Conservation (phyloP, 768 basidiomycete genomes). For the Boletus rex-veris region DNA sequence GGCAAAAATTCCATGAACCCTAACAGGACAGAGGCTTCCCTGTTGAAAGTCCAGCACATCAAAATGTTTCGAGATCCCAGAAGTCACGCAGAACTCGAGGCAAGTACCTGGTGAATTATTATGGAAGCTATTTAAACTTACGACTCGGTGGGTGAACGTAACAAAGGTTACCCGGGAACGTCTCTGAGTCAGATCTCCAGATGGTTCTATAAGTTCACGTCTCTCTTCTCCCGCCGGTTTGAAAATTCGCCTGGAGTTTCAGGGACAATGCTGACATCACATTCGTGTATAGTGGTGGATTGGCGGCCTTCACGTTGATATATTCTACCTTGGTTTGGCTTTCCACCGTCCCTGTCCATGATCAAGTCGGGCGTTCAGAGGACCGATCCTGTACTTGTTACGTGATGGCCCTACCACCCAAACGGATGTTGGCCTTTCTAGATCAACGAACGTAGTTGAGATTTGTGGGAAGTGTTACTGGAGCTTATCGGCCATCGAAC, state of each 20-base stretch:
- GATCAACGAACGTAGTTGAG: constrained; percentile 9
- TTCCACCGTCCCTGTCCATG: constrained; percentile 11
- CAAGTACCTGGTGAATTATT: constrained; percentile 17
- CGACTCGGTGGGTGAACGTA: constrained; percentile 11
- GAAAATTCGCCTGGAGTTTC: constrained; percentile 13
- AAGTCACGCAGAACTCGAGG: constrained; percentile 15
- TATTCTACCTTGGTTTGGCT: constrained; percentile 25
- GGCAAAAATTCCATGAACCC: background rate
- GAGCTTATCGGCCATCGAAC: constrained; percentile 21
- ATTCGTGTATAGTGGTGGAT: constrained; percentile 17
- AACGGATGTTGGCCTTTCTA: constrained; percentile 12
- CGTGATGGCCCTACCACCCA: constrained; percentile 16
- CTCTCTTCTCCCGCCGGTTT: constrained; percentile 28
- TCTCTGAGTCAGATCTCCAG: constrained; percentile 20
- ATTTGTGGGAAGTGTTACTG: constrained; percentile 18
- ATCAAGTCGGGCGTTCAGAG: constrained; percentile 8
- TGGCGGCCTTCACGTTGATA: constrained; percentile 18
- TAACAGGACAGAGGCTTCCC: background rate
- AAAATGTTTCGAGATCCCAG: constrained; percentile 10
- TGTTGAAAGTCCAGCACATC: constrained; percentile 1
- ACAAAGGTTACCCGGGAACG: constrained; percentile 8
- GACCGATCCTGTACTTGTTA: constrained; percentile 17
- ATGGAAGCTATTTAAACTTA: constrained; percentile 22
- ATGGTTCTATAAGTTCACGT: constrained; percentile 11
- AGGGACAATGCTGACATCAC: constrained; percentile 24